Base-by-base conservation (phyloP, 805 yeast species). In the Yarrowia bubula region DNA sequence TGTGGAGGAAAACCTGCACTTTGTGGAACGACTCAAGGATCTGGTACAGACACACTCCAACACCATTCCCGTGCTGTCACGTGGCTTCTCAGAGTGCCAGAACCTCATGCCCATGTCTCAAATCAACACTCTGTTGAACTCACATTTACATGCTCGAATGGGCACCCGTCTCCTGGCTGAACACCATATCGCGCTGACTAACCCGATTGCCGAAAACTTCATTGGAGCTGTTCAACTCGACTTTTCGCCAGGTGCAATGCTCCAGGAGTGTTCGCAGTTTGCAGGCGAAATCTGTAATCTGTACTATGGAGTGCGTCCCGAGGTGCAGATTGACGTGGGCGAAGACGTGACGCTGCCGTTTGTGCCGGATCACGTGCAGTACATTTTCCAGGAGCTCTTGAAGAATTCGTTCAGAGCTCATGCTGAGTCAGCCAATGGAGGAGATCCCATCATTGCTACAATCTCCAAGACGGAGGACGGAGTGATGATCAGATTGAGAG, bases 401-500 rank as follows among this genome's bases (percentile, higher is more conserved):
- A 93, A 93, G 75, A 93, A 93, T 75, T 84, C 97, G 6, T 86
- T 88, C 68, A 78, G 97, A 64, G 96, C 99, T 0, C 92, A 89
- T 64, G 87, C 93, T 63, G 98, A 93, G 73, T 84, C 84, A 65
- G 63, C 67, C 9, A 51, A 63, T 13, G 60, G 67, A 22, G 72
- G 68, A 13, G 66, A 67, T n/a, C 87, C 88, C 9, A 75, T 86
- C 1, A 68, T 77, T 11, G 79, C 81, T 0, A 80, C 87, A 3
- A 77, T 86, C 2, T 79, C 83, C 32, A 80, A 79, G 61, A 74
- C 78, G 7, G 77, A 78, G 48, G 72, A 71, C 39, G 81, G 81
- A n/a, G 77, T 91, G 66, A 90, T 89, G 67, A 80, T 95, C 6
- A 80, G 97, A 66, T 79, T 93, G 38, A 80, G 96, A 47, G 99